phyloP scores from a whole-genome alignment of 73 alveolate species.

The Paramecium pentaurelia region DNA sequence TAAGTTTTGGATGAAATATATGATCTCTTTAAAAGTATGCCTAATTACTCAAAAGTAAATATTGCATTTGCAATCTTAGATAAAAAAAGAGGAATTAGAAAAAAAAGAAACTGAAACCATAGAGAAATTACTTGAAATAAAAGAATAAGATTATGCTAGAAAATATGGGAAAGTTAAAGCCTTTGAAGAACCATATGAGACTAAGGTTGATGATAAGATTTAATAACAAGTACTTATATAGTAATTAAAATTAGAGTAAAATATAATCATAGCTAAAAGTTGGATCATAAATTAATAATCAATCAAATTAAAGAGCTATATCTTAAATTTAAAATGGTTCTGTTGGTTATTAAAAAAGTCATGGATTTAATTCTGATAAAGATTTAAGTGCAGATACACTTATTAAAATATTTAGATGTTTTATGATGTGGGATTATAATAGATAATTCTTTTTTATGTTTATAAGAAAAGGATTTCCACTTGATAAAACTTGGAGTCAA shows the following conservation, averaged over 20 bases:
- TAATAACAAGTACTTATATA: not conserved
- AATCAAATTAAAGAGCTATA: not conserved
- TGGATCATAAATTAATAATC: not conserved
- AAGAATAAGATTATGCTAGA: not conserved
- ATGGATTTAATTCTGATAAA: not conserved
- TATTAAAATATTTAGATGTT: not conserved
- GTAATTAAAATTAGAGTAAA: not conserved
- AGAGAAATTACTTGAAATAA: not conserved
- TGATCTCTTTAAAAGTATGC: not conserved
- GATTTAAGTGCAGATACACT: not conserved
- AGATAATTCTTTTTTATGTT: conserved; percentile 27
- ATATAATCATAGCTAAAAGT: not conserved
- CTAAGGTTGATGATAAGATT: not conserved
- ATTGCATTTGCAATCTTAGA: not conserved
- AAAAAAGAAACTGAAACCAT: not conserved
- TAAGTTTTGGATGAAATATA: not conserved
- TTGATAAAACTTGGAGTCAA: conserved; percentile 8
- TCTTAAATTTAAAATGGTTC: not conserved
- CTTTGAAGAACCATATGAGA: not conserved
- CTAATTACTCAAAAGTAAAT: not conserved
- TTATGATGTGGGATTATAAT: conserved; percentile 12
- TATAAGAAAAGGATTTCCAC: conserved; percentile 24
- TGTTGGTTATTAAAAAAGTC: not conserved
- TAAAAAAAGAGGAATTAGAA: conserved; percentile 2
- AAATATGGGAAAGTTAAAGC: not conserved